phyloP scores from a whole-genome alignment of 169 alveolate genomes.

The Cryptosporidium ryanae region DNA sequence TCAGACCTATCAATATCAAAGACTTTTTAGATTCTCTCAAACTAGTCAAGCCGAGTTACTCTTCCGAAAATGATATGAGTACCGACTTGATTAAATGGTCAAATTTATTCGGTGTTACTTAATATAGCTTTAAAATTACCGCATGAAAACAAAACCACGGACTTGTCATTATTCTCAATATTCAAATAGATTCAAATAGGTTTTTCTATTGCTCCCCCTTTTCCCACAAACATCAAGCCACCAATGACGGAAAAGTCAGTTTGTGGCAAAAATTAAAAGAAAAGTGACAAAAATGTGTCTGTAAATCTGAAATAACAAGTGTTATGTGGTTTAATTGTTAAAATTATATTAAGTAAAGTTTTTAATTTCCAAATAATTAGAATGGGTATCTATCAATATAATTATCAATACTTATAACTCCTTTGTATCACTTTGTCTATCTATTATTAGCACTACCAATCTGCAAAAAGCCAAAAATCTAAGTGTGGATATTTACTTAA shows the following conservation, averaged over 20 bases:
- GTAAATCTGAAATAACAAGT: too few species aligned
- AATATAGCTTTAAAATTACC: background rate
- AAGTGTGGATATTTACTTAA: too few species aligned
- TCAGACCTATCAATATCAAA: conserved; percentile 83
- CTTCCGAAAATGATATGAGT: conserved; percentile 40
- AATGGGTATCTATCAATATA: background rate
- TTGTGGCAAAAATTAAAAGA: background rate
- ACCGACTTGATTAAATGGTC: conserved; percentile 58
- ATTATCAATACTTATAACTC: background rate
- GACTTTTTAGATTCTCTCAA: conserved; percentile 86
- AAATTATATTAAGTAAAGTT: too few species aligned
- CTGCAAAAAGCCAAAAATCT: background rate
- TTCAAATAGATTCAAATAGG: too few species aligned
- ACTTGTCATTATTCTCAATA: too few species aligned
- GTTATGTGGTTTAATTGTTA: too few species aligned
- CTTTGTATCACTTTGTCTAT: too few species aligned
- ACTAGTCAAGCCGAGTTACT: conserved; percentile 81
- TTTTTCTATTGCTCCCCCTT: too few species aligned
- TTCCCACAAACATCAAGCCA: too few species aligned
- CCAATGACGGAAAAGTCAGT: background rate
- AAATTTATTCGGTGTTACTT: conserved; percentile 36
- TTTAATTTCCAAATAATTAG: background rate
- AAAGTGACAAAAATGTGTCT: conserved; percentile 2
- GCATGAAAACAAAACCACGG: too few species aligned
- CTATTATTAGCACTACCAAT: too few species aligned